Conservation (phyloP, 2,329 filamentous ascomycete species). For the Ophiostoma novo-ulmi region DNA sequence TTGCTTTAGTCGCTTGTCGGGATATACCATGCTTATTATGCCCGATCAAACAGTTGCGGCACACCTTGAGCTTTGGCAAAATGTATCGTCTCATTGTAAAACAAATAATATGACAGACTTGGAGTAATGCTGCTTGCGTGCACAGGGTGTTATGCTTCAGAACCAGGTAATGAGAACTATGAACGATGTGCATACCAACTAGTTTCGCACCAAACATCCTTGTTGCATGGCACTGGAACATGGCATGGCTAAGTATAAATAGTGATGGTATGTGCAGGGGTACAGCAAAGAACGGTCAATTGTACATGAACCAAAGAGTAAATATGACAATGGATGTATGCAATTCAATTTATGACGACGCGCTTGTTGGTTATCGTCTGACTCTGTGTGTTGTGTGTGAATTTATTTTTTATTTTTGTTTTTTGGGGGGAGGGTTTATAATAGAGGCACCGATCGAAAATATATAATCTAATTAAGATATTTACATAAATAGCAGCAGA, state of each 20-base stretch:
- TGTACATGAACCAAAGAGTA: neutral
- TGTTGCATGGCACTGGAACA: conserved; percentile 9
- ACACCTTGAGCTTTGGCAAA: neutral
- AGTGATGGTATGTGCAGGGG: neutral
- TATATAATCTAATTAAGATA: no score
- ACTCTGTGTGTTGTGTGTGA: neutral
- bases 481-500: no score
- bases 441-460: no score
- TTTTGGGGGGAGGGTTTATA: no score
- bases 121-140: neutral
- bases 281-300: neutral
- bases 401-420: neutral
- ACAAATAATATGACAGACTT: neutral
- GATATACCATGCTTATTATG: neutral
- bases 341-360: neutral
- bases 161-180: neutral
- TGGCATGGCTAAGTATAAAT: conserved; percentile 10
- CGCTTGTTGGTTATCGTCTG: neutral
- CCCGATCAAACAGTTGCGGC: neutral
- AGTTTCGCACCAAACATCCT: neutral
- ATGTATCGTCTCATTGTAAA: neutral
- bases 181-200: neutral
- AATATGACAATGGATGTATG: neutral
- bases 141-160: neutral
- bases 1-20: neutral